Evolutionary conservation across 768 basidiomycete genomes (phyloP).

Genomic region (Sistotremastrum niveocremeum): DNA sequence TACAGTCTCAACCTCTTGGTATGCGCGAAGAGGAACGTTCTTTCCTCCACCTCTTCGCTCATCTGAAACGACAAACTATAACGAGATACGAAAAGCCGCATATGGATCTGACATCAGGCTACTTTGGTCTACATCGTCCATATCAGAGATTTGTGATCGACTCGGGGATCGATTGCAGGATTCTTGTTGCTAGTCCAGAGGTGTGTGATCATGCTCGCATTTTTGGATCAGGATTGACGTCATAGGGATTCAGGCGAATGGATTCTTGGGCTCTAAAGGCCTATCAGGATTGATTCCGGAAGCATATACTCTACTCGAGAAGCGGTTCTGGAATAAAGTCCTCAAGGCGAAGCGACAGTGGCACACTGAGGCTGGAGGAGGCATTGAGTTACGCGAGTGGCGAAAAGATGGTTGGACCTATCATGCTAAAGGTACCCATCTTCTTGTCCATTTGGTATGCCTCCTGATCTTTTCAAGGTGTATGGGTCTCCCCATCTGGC

Average conservation of each 20-base stretch:
- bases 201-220: conserved; percentile 26
- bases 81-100: conserved; percentile 23
- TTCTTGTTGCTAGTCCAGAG: conserved; percentile 80
- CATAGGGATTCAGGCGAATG: conserved; percentile 60
- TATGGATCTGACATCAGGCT: conserved; percentile 84
- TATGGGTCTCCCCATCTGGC: conserved; percentile 63
- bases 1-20: conserved; percentile 82
- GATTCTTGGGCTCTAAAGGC: conserved; percentile 82
- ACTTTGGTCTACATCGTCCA: conserved; percentile 74
- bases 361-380: conserved; percentile 15
- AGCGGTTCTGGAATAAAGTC: conserved; percentile 43
- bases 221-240: neutral
- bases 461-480: conserved; percentile 33
- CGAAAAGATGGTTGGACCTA: conserved; percentile 87
- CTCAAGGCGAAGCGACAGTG: conserved; percentile 6
- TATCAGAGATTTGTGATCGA: conserved; percentile 66
- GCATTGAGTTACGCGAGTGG: conserved; percentile 80
- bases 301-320: conserved; percentile 81
- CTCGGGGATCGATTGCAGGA: conserved; percentile 43
- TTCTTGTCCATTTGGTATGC: neutral
- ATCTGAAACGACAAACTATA: conserved; percentile 18
- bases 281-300: conserved; percentile 91
- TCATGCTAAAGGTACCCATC: conserved; percentile 78
- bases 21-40: conserved; percentile 74
- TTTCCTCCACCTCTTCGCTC: conserved; percentile 44